Percentiles rank a stretch among this genome's conserved stretches.
Evolutionary conservation across 352 stramenopile species (phyloP).

Genomic region (Elongisporangium anandrum): DNA sequence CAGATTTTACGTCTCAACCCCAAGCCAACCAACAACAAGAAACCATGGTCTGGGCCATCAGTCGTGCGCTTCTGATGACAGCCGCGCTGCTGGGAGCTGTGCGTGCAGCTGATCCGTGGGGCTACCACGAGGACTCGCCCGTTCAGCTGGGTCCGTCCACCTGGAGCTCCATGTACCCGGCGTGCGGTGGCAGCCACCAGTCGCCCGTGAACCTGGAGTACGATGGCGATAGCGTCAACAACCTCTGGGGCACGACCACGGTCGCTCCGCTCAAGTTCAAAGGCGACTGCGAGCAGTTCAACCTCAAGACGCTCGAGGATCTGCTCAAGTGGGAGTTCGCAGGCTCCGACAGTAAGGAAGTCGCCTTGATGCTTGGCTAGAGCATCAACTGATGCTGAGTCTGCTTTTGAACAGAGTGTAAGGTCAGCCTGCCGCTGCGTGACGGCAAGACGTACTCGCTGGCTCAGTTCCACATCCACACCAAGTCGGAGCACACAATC

Average conservation of each 20-base stretch:
- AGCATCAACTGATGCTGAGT: neutral
- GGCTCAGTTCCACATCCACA: constrained; percentile 53
- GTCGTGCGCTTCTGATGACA: constrained; percentile 18
- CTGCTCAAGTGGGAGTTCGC: constrained; percentile 59
- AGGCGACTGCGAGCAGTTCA: constrained; percentile 47
- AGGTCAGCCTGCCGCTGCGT: constrained; percentile 40
- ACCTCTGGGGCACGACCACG: constrained; percentile 39
- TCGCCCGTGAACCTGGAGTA: constrained; percentile 55
- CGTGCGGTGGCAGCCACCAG: constrained; percentile 39
- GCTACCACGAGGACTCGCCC: constrained; percentile 35
- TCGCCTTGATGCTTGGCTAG: neutral
- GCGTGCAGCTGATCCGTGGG: constrained; percentile 28
- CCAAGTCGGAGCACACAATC: constrained; percentile 40
- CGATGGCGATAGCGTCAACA: constrained; percentile 21
- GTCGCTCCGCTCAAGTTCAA: constrained; percentile 41
- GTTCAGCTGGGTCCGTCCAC: constrained; percentile 30
- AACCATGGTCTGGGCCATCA: constrained; percentile 18
- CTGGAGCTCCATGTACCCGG: constrained; percentile 31
- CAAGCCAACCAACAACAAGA: neutral
- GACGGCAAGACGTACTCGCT: constrained; percentile 38
- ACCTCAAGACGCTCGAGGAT: constrained; percentile 52
- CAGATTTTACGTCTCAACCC: neutral
- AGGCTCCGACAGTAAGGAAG: constrained; percentile 23
- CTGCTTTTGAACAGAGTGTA: constrained; percentile 33
- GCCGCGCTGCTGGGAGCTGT: constrained; percentile 12